Evolutionary conservation across 2,329 filamentous ascomycete genomes (phyloP), one percentile per base, ranked within the genome.

Genomic region (Pseudocercospora macadamiae): DNA sequence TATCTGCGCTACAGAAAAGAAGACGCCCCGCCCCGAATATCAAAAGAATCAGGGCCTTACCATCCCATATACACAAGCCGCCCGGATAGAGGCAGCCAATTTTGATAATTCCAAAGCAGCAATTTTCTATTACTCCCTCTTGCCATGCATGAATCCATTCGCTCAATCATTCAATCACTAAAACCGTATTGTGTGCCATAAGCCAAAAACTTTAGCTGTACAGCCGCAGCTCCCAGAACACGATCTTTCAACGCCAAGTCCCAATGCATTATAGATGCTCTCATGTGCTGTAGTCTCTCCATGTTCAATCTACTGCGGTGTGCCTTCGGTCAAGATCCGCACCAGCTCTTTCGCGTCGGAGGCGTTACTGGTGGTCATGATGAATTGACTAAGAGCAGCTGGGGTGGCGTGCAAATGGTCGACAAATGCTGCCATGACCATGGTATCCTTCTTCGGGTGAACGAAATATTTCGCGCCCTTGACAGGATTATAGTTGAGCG

Each of bases 361-460:
- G n/a, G 51, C 54, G 42, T 47, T 57, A 19, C 42, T 30, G 14
- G 59, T 58, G 25, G 37, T 55, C 19, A 63, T 51, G 30, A 56
- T 61, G 57, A 59, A 64, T 42, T 60, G 52, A 23, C 52, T 55
- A 9, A 59, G 53, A 10, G 39, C 51, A 25, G 59, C 52, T 18
- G 52, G 51, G n/a, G 21, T 57, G 10, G 55, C 51, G 53, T 66
- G 54, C 19, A 66, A 54, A 48, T 66, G 64, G 32, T 66, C 64
- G 28, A 59, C 30, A 55, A 66, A 66, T 26, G 54, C 16, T 32
- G 53, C 53, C 16, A 48, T 54, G 18, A 63, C 54, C 19, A 64
- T 53, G 9, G 51, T 62, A 18, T 59, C 57, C 55, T 66, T 66
- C 61, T 64, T 65, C 8, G 59, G 62, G 28, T 62, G 56, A 9